Conservation (phyloP, 768 basidiomycete species). For the Cystobasidium tubakii region DNA sequence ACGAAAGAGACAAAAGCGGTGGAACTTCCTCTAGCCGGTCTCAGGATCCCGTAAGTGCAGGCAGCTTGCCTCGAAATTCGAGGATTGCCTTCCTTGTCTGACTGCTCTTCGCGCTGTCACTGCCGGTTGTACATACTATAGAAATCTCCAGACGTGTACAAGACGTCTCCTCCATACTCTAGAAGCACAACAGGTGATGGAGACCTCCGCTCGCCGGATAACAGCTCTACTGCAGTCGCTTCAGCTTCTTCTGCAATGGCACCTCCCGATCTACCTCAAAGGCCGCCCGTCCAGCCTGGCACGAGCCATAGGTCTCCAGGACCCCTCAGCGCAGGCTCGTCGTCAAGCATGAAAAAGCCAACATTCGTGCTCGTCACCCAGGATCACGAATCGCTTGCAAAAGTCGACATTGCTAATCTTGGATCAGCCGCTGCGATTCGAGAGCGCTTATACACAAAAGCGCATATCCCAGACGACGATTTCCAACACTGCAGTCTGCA, state of each 20-base stretch:
- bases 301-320: background rate
- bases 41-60: slow-evolving; percentile 10
- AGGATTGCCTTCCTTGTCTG: background rate
- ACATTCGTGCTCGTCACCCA: slow-evolving; percentile 32
- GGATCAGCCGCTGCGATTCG: slow-evolving; percentile 37
- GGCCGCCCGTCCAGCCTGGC: background rate
- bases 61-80: background rate
- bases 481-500: slow-evolving; percentile 71
- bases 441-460: slow-evolving; percentile 44
- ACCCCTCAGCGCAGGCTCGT: background rate
- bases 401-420: slow-evolving; percentile 37
- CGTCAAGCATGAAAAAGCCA: slow-evolving; percentile 4
- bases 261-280: slow-evolving; percentile 15
- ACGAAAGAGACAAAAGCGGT: slow-evolving; percentile 26
- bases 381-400: slow-evolving; percentile 43
- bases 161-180: slow-evolving; percentile 13
- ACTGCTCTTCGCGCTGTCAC: background rate
- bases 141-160: slow-evolving; percentile 7
- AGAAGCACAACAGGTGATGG: slow-evolving; percentile 18
- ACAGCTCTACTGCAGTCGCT: background rate
- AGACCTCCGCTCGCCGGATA: slow-evolving; percentile 4
- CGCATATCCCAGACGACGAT: slow-evolving; percentile 78
- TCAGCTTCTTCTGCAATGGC: background rate
- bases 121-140: background rate
- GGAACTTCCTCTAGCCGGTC: background rate